Evolutionary conservation across 2,329 filamentous ascomycete species (phyloP).

Genomic region (Colletotrichum paranaense): DNA sequence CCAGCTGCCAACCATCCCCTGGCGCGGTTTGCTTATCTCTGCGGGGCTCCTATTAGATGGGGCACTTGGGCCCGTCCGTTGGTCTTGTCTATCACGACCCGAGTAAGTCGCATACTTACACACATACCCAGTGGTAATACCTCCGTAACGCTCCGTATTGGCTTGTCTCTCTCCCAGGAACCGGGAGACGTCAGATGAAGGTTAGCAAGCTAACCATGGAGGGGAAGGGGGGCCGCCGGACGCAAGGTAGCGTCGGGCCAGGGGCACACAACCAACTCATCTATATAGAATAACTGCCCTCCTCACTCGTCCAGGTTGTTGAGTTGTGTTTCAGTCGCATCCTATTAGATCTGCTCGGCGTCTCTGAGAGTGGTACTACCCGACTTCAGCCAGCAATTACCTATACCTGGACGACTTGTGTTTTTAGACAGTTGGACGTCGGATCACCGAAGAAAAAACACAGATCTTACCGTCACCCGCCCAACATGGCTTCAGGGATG

Average conservation of each 20-base stretch:
- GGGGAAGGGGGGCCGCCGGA: conserved; percentile 4
- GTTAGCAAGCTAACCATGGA: conserved; percentile 11
- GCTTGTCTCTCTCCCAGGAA: conserved; percentile 11
- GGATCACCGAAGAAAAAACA: not conserved
- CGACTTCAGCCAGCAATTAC: not conserved
- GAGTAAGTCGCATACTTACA: conserved; percentile 31
- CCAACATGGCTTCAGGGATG: conserved; percentile 24
- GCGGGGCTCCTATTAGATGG: conserved; percentile 14
- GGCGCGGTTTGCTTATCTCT: conserved; percentile 31
- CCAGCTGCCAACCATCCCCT: conserved; percentile 21
- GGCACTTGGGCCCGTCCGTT: not conserved
- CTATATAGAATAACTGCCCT: conserved; percentile 16
- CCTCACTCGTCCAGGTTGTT: not conserved
- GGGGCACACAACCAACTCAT: conserved; percentile 4
- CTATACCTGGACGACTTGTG: not conserved
- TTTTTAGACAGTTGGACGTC: conserved; percentile 3
- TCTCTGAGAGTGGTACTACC: conserved; percentile 4
- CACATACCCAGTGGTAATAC: not conserved
- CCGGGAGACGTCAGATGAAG: conserved; percentile 35
- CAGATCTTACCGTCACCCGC: not conserved
- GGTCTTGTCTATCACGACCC: conserved; percentile 29
- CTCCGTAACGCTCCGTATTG: not conserved
- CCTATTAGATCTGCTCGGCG: conserved; percentile 18
- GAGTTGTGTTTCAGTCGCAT: not conserved
- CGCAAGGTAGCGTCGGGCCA: not conserved